Evolutionary conservation across 2,329 filamentous ascomycete species (phyloP), one percentile per base, ranked within the genome.

Genomic region (Trichophyton rubrum): DNA sequence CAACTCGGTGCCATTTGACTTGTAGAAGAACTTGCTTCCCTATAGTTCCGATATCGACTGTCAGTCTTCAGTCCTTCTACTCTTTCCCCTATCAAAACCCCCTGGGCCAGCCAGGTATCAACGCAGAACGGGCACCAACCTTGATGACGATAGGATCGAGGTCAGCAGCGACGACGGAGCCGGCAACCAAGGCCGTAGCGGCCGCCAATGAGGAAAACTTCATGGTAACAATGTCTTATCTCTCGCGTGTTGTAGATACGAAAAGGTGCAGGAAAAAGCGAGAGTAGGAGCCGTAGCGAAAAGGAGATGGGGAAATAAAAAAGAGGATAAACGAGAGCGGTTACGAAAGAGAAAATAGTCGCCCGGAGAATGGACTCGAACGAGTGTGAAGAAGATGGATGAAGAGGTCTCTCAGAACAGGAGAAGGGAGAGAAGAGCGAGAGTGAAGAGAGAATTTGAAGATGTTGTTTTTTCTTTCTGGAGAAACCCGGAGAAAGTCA

Each of bases 1-100:
- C 80, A 88, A 89, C 77, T 89, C 82, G 24, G 84, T 86, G 68
- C 86, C 86, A 73, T 86, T 88, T 73, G 86, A 88, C 74, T 88
- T 82, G 80, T 88, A 91, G 81, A 95, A 96, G 81, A 96, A 92
- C 76, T 93, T 91, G 72, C 83, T 83, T 67, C 89, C 86, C 82
- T 86, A 69, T 60, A 63, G 60, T 66, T 67, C 3, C 15, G n/a
- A 43, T 43, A 43, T 43, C 15, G 15, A 43, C 27, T 9, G 40
- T 43, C 40, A 43, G 40, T 43, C 40, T 1, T 7, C 27, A 30
- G 27, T 30, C 40, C 33, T 38, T 38, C 33, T 13, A 4, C 33
- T 13, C 9, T 38, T 6, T 11, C 33, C 11, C 33, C 15, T 11
- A 51, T 22, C 15, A 30, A 30, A 30, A 6, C 27, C 6, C 27